Conservation (phyloP, 805 yeast species). For the Suhomyces kilbournensis region DNA sequence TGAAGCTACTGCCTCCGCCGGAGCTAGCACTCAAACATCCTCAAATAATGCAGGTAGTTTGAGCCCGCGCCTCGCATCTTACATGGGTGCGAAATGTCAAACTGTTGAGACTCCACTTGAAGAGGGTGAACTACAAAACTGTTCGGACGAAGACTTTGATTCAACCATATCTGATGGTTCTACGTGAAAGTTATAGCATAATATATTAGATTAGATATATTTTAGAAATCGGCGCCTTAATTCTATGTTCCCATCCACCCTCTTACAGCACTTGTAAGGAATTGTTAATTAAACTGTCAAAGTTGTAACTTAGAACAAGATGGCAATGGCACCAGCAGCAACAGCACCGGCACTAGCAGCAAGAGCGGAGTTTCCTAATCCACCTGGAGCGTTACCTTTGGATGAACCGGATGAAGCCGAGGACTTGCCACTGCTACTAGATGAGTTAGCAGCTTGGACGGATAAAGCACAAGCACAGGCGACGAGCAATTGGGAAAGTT, state of each 20-base stretch:
- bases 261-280: background rate
- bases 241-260: background rate
- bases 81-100: background rate
- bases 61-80: background rate
- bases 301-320: conserved; percentile 5
- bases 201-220: background rate
- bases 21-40: too few relatives aligned
- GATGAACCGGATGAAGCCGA: background rate
- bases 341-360: conserved; percentile 11
- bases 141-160: background rate
- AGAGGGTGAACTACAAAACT: background rate
- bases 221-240: background rate
- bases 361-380: conserved; percentile 8
- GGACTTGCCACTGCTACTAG: conserved; percentile 12
- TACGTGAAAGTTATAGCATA: background rate
- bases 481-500: conserved; percentile 17
- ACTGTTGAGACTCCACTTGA: background rate
- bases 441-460: conserved; percentile 20
- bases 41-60: background rate
- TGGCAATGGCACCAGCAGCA: conserved; percentile 11
- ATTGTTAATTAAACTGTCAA: background rate
- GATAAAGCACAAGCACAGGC: conserved; percentile 18
- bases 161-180: background rate
- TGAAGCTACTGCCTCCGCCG: background rate
- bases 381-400: conserved; percentile 13